A percentile compares a stretch with the other conserved stretches of the same genome.
Conservation (phyloP, 179 eudicot genomes). For the Beta lomatogona region DNA sequence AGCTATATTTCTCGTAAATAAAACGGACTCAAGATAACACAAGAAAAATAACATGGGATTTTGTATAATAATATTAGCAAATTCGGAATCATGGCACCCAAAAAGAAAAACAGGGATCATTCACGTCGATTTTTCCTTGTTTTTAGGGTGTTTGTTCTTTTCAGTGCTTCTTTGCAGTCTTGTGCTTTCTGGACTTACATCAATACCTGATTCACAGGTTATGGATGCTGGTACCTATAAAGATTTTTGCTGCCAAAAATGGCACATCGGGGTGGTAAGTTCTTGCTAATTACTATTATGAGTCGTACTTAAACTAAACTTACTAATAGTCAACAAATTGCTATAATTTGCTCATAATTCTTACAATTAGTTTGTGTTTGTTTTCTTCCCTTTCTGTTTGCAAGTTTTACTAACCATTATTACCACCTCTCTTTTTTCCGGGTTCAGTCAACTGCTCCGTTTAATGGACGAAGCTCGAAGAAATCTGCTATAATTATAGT, state of each 20-base stretch:
- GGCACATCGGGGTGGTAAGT: slow-evolving; percentile 99
- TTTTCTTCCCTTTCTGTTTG: not conserved
- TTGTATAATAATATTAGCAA: too few relatives aligned
- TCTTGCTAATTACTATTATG: not conserved
- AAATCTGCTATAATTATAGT: slow-evolving; percentile 63
- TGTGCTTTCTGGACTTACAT: too few relatives aligned
- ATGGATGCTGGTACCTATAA: slow-evolving; percentile 80
- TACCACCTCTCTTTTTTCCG: not conserved
- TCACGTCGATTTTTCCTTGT: not conserved
- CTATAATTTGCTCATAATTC: not conserved
- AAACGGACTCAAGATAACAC: too few relatives aligned
- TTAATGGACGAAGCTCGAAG: slow-evolving; percentile 39
- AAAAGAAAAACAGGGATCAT: not conserved
- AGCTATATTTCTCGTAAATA: too few relatives aligned
- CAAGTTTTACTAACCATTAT: not conserved
- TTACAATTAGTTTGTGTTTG: too few relatives aligned
- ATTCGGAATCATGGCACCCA: too few relatives aligned
- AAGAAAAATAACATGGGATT: too few relatives aligned
- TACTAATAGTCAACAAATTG: not conserved
- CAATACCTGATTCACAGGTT: slow-evolving; percentile 48
- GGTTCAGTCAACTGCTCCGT: slow-evolving; percentile 61
- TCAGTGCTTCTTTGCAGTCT: not conserved
- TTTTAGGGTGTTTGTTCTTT: not conserved
- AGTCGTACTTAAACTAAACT: not conserved
- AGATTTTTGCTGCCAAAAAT: slow-evolving; percentile 61